Evolutionary conservation across 345 rosid genomes (phyloP), one percentile per base, ranked within the genome.

Genomic region (Melaleuca alternifolia): DNA sequence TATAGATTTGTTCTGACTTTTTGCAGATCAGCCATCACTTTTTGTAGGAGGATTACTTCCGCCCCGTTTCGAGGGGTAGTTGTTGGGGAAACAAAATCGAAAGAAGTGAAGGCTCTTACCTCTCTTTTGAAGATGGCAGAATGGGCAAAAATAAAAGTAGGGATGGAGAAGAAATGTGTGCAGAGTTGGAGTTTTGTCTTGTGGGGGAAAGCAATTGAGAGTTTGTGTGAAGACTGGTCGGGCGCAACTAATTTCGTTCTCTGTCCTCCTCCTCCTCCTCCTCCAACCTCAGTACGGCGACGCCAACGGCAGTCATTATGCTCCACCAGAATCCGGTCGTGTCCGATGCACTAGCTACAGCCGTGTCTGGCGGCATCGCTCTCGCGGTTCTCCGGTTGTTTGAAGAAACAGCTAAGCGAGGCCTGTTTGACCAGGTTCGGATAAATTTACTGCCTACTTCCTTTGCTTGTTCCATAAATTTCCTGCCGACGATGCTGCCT

Each of bases 371-470:
- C 44, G 18, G 59, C 46, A 54, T 93, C 37, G 97, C 98, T n/a
- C 88, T 93, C 85, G 90, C 94, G 2, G 33, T 90, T 46, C 95
- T 95, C 44, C 92, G 92, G 37, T 53, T 93, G 77, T 94, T 94
- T 94, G 91, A 91, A 88, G 95, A 93, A 88, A 94, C 95, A 65
- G 95, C 95, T 28, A 94, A 93, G 65, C 95, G 94, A 23, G 84
- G 91, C 62, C 18, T 94, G 89, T 89, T 94, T 77, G 96, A 95
- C 87, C 95, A 91, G 97, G 97, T 95, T 61, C 90, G 96, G 94
- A 91, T 16, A 50, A 37, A 56, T 82, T 53, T 52, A 56, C 41
- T 30, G 44, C 37, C 44, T 65, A 1, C 76, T 86, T 37, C 18
- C 87, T 79, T 37, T 87, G 85, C 83, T 76, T 10, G 44, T 20